phyloP scores from a whole-genome alignment of 176 grass and related monocot genomes.

The Eleusine coracana region DNA sequence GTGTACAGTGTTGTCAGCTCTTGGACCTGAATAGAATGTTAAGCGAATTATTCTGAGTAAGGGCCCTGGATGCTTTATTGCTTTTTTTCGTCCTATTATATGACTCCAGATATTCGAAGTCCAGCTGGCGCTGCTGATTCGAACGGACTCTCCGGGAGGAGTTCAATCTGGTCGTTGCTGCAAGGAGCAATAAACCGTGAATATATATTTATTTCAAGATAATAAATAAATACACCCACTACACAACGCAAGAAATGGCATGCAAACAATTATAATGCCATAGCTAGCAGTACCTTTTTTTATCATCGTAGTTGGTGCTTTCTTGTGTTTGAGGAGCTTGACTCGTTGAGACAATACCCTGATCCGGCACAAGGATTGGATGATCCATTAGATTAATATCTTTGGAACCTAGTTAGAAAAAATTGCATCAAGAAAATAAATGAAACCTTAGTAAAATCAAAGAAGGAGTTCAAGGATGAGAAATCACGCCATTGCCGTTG shows the following conservation, averaged over 20 bases:
- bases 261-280: background rate
- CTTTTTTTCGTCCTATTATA: slow-evolving; percentile 22
- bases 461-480: background rate
- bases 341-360: slow-evolving; percentile 36
- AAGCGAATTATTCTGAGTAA: background rate
- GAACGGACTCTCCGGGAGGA: slow-evolving; percentile 74
- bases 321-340: slow-evolving; percentile 29
- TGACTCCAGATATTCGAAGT: slow-evolving; percentile 41
- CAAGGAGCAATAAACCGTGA: background rate
- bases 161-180: slow-evolving; percentile 63
- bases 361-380: slow-evolving; percentile 5
- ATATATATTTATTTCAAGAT: background rate
- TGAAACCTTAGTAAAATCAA: background rate
- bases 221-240: background rate
- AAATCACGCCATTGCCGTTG: background rate
- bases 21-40: slow-evolving; percentile 23
- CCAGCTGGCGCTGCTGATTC: slow-evolving; percentile 32
- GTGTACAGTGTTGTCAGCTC: slow-evolving; percentile 28
- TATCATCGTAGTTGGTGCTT: slow-evolving; percentile 36
- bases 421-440: background rate
- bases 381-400: slow-evolving; percentile 24
- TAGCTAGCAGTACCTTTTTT: slow-evolving; percentile 46
- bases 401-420: slow-evolving; percentile 33
- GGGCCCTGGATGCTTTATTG: slow-evolving; percentile 22
- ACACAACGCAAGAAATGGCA: background rate